phyloP scores from a whole-genome alignment of 2,329 filamentous ascomycete species.

The Cladophialophora immunda region DNA sequence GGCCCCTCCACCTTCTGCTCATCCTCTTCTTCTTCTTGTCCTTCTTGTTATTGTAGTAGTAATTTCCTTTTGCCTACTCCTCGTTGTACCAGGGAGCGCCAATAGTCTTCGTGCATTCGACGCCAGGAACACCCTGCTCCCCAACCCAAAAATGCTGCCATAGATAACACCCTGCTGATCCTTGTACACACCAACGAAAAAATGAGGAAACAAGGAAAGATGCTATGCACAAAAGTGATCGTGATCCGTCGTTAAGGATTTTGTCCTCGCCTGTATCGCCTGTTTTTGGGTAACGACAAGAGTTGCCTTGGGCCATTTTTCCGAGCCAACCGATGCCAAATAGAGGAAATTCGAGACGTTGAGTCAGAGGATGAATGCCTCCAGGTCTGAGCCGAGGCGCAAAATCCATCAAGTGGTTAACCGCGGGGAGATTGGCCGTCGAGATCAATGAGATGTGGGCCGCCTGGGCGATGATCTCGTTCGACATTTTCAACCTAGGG shows the following conservation, averaged over 20 bases:
- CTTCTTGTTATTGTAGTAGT: constrained; percentile 7
- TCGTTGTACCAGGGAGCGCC: constrained; percentile 18
- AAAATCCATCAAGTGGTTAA: not conserved
- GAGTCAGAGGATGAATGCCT: constrained; percentile 5
- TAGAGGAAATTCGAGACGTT: not conserved
- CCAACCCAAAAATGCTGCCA: constrained; percentile 29
- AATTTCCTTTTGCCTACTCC: constrained; percentile 15
- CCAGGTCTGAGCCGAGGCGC: not conserved
- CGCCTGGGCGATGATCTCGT: not conserved
- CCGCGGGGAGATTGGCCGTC: not conserved
- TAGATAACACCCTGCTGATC: constrained; percentile 34
- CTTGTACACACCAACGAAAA: constrained; percentile 29
- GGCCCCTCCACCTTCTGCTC: not conserved
- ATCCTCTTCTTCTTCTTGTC: no score
- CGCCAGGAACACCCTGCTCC: constrained; percentile 32
- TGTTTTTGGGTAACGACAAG: constrained; percentile 4
- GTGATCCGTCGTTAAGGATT: constrained; percentile 32
- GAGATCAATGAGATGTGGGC: not conserved
- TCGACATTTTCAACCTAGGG: constrained; percentile 22
- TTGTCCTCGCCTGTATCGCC: constrained; percentile 8
- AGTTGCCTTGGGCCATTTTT: not conserved
- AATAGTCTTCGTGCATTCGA: constrained; percentile 15
- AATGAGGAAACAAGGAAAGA: constrained; percentile 21
- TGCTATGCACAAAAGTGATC: constrained; percentile 29
- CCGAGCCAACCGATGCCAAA: constrained; percentile 4